Evolutionary conservation across 2,329 filamentous ascomycete species (phyloP), one percentile per base, ranked within the genome.

Genomic region (Penicillium sp.): DNA sequence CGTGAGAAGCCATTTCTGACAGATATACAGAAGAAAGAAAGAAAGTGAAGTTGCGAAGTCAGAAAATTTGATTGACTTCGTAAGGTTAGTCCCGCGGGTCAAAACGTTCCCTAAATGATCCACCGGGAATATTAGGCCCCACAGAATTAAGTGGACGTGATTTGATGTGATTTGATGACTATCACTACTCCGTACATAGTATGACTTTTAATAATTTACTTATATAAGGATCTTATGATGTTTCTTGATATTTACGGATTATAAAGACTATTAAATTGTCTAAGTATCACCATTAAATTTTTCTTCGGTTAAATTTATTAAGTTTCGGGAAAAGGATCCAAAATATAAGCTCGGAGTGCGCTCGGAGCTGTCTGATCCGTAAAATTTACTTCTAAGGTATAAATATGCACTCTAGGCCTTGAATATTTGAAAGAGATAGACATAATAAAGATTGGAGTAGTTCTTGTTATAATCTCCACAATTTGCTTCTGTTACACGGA

Each of bases 1-100:
- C 64, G 41, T 65, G 61, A 23, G 44, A 53, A 31, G 53, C 56
- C 65, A 67, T 33, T n/a, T n/a, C n/a, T n/a, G 1, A n/a, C 13
- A 19, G 49, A 15, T 9, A 29, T 23, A 6, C 6, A 17, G 45
- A 21, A 21, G 35, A 25, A 25, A 36, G 45, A 25, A 58, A n/a
- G 21, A 47, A 21, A 17, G 41, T n/a, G 47, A 15, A 33, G 13
- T 25, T 23, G 17, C 42, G 10, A 43, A 36, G 17, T 43, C 33
- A 50, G 60, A 60, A 60, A 59, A 36, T 57, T 64, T 51, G 49
- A 54, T 59, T 53, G 38, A 58, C 51, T 53, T 64, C 58, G 25
- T 9, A 45, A 33, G 29, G 29, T 23, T 33, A 33, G 29, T 35
- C 19, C 44, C 19, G 19, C 44, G 29, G 29, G 44, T 60, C 55